Percentiles rank a stretch among this genome's conserved stretches.
These are phyloP conservation scores for Aureobasidium musti DNA, from an alignment of 2,329 filamentous ascomycete genomes.

Conservation along the genomic window DNA sequence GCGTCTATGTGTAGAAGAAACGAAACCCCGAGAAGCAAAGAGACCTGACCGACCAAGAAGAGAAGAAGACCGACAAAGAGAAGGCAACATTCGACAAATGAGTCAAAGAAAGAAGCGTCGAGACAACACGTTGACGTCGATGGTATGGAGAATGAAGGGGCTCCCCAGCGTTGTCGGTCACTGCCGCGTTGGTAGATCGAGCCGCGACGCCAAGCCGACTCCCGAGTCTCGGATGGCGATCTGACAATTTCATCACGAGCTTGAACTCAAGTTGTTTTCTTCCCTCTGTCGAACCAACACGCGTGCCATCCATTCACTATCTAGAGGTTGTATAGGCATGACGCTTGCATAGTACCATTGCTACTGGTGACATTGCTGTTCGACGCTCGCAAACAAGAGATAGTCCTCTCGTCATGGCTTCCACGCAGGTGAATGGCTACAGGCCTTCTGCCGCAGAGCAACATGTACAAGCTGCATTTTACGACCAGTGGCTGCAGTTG, in stretches of 20 bases:
- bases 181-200: neutral
- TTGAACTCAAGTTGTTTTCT: neutral
- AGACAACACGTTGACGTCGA: slow-evolving; percentile 16
- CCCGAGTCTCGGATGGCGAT: slow-evolving; percentile 13
- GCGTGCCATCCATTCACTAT: slow-evolving; percentile 19
- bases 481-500: slow-evolving; percentile 77
- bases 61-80: slow-evolving; percentile 5
- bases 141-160: slow-evolving; percentile 18
- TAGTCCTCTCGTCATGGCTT: slow-evolving; percentile 13
- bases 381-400: slow-evolving; percentile 11
- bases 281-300: neutral
- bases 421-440: slow-evolving; percentile 28
- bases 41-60: slow-evolving; percentile 3
- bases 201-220: neutral
- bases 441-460: slow-evolving; percentile 2
- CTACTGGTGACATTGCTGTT: slow-evolving; percentile 10
- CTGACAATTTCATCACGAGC: slow-evolving; percentile 14
- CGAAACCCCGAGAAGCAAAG: slow-evolving; percentile 8
- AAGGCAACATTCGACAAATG: slow-evolving; percentile 13
- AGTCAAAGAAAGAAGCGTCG: neutral
- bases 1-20: slow-evolving; percentile 11
- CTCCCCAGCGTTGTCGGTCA: neutral
- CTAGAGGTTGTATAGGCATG: slow-evolving; percentile 20
- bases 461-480: slow-evolving; percentile 52
- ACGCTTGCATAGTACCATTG: slow-evolving; percentile 1